Evolutionary conservation across 2,329 filamentous ascomycete genomes (phyloP).

Genomic region (Coniochaeta pulveracea): DNA sequence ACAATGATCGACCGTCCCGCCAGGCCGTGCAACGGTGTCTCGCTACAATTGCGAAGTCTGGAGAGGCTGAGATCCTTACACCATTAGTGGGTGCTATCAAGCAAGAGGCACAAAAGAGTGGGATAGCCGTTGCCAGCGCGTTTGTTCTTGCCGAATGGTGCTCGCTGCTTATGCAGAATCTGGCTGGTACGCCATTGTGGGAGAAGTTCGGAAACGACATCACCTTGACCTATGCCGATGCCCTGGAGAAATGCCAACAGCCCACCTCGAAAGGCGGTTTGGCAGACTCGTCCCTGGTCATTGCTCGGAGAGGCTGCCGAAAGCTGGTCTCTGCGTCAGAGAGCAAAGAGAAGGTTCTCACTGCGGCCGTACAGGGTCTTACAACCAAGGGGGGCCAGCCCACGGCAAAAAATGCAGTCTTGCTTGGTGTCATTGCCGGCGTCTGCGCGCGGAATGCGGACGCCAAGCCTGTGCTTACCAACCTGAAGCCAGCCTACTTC

Average conservation of each 20-base stretch:
- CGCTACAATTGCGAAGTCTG: constrained; percentile 44
- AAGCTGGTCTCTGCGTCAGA: constrained; percentile 52
- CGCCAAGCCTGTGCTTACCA: constrained; percentile 50
- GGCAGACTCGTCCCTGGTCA: constrained; percentile 60
- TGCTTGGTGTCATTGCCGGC: constrained; percentile 79
- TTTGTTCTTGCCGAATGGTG: constrained; percentile 91
- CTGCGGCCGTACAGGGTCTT: constrained; percentile 52
- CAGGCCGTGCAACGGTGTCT: constrained; percentile 76
- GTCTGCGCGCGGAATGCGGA: constrained; percentile 64
- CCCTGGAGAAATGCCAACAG: constrained; percentile 67
- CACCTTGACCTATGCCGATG: constrained; percentile 57
- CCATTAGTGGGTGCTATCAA: constrained; percentile 57
- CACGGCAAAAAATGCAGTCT: constrained; percentile 58
- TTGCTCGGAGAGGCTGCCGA: constrained; percentile 70
- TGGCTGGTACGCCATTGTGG: constrained; percentile 52
- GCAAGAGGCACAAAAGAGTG: constrained; percentile 62
- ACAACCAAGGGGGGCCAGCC: constrained; percentile 55
- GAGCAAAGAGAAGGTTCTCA: constrained; percentile 49
- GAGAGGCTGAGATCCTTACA: constrained; percentile 46
- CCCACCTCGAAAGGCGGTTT: constrained; percentile 53
- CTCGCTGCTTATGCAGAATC: constrained; percentile 63
- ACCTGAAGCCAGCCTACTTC: constrained; percentile 61
- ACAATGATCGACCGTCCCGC: constrained; percentile 75
- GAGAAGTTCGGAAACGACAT: constrained; percentile 53
- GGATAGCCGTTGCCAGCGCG: constrained; percentile 67